Evolutionary conservation across 2,329 filamentous ascomycete species (phyloP).

Genomic region (Myriosclerotinia curreyana): DNA sequence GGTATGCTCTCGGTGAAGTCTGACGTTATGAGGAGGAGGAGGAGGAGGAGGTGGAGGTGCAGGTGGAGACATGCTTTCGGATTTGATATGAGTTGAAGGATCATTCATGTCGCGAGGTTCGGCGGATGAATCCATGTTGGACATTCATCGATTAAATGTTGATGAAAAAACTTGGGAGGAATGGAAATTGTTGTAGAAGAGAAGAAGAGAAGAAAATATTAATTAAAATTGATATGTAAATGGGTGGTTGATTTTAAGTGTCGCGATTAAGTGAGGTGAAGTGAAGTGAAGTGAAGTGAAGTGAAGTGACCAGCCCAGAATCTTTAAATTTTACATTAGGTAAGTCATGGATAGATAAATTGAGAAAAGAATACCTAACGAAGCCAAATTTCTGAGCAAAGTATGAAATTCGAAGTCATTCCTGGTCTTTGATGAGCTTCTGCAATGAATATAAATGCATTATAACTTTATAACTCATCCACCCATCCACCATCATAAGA

Average conservation of each 20-base stretch:
- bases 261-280: no score
- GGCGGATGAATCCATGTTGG: conserved; percentile 14
- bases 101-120: not conserved
- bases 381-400: no score
- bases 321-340: not conserved
- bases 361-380: no score
- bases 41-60: no score
- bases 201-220: not conserved
- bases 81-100: conserved; percentile 7
- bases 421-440: no score
- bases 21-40: conserved; percentile 18
- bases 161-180: not conserved
- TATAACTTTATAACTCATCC: no score
- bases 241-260: not conserved
- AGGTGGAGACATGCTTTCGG: conserved; percentile 18
- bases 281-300: not conserved
- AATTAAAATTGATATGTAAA: not conserved
- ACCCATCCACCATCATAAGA: no score
- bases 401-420: no score
- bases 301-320: not conserved
- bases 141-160: not conserved
- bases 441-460: no score
- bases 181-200: not conserved
- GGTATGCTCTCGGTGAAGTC: conserved; percentile 27
- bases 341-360: not conserved